phyloP scores from a whole-genome alignment of 2,329 filamentous ascomycete species.

The Cryphonectria carpinicola region DNA sequence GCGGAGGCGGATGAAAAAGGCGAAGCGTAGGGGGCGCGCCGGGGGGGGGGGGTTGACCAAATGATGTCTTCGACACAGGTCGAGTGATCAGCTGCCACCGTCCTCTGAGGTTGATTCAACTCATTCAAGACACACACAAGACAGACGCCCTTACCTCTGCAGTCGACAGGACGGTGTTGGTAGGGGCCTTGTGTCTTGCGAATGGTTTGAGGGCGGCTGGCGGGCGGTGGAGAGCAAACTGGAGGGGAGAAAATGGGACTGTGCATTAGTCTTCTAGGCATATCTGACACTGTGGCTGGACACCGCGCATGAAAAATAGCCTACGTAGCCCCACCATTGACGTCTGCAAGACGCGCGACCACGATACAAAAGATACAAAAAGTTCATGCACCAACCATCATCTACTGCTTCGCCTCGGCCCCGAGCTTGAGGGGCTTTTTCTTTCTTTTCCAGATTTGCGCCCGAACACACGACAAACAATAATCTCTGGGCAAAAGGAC shows the following conservation, averaged over 20 bases:
- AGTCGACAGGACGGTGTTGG: not conserved
- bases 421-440: not conserved
- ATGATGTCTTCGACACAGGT: not conserved
- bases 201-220: not conserved
- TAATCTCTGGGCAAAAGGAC: not conserved
- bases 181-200: not conserved
- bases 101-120: constrained; percentile 2
- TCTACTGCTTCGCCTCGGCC: not conserved
- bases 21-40: not conserved
- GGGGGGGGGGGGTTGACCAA: not conserved
- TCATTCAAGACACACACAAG: not conserved
- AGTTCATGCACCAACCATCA: not conserved
- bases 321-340: constrained; percentile 14
- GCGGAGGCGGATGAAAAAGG: constrained; percentile 17
- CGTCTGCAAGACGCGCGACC: constrained; percentile 1
- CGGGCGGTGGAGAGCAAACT: not conserved
- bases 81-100: constrained; percentile 8
- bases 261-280: constrained; percentile 2
- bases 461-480: not conserved
- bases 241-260: constrained; percentile 9
- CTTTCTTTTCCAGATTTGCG: not conserved
- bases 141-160: constrained; percentile 2
- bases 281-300: constrained; percentile 8
- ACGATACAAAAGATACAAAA: not conserved
- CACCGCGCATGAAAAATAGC: constrained; percentile 15